Percentiles rank a stretch among this genome's conserved stretches.
phyloP scores from a whole-genome alignment of 441 rosid genomes.

The Eugenia klotzschiana region DNA sequence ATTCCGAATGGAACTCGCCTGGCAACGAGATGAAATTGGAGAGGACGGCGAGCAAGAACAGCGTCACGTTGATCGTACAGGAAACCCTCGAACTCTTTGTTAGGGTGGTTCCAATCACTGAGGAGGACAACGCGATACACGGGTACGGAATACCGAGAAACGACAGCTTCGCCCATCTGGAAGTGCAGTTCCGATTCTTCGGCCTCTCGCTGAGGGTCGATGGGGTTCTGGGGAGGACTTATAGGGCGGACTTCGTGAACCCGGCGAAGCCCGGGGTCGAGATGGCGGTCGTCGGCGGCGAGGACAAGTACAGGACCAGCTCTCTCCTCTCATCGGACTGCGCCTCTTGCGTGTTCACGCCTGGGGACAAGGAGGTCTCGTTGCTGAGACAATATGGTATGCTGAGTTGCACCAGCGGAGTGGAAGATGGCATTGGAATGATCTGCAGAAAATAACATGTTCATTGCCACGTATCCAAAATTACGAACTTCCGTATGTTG shows the following conservation, averaged over 20 bases:
- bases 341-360: background rate
- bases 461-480: background rate
- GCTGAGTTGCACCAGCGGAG: background rate
- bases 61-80: background rate
- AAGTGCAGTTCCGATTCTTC: background rate
- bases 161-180: background rate
- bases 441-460: background rate
- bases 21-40: background rate
- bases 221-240: background rate
- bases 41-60: background rate
- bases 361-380: background rate
- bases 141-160: background rate
- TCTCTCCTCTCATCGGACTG: background rate
- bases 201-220: background rate
- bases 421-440: background rate
- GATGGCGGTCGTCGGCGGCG: background rate
- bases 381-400: background rate
- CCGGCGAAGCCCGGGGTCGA: background rate
- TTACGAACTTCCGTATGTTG: background rate
- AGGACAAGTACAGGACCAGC: background rate
- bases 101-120: background rate
- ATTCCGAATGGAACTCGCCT: background rate
- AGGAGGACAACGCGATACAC: background rate
- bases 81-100: background rate
- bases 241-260: background rate